Base-by-base conservation (phyloP, 106 monocot genomes). In the Dioscorea zingiberensis region DNA sequence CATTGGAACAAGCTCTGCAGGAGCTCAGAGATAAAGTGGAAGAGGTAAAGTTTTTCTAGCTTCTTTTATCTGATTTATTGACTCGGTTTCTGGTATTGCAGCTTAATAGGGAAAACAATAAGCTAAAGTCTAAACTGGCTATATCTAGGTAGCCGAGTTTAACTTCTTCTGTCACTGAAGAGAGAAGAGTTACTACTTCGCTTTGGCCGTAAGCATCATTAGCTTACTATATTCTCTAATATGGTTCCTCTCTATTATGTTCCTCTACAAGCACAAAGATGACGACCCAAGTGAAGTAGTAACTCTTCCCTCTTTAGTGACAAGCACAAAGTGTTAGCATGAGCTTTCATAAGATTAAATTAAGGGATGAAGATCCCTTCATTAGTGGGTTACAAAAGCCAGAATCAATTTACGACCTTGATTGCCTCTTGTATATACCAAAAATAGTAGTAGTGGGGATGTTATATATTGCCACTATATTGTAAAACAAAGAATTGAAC, bases 1-100 rank as follows among this genome's bases (percentile, higher is more conserved):
- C 64, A 32, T 51, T 88, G 55, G 69, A 81, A 44, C 71, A 72
- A 74, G 65, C 88, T 26, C 56, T 84, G 10, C 54, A 78, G 57
- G 76, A 85, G 27, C 89, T 76, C 12, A 70, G 56, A 44, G 70
- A 71, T 13, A 60, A 47, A 14, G 21, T 57, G n/a, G 62, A 82
- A 48, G 48, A 73, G 85, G 89, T 82, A 10, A 74, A 55, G 9
- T 27, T 23, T 21, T 24, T 2, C 24, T 25, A 48, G 4, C 27
- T 29, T 71, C 27, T 14, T 61, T 17, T 16, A 14, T 13, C 16
- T 62, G n/a, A n/a, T n/a, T n/a, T n/a, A n/a, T n/a, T n/a, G n/a
- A 4, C 18, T 51, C 14, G 24, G 26, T 27, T 9, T 30, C 3
- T 55, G 9, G 46, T n/a, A 27, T 56, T 69, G 54, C 68, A 79